Evolutionary conservation across 108 stramenopile species (phyloP).

Genomic region (Pseudonitzschia pungens): DNA sequence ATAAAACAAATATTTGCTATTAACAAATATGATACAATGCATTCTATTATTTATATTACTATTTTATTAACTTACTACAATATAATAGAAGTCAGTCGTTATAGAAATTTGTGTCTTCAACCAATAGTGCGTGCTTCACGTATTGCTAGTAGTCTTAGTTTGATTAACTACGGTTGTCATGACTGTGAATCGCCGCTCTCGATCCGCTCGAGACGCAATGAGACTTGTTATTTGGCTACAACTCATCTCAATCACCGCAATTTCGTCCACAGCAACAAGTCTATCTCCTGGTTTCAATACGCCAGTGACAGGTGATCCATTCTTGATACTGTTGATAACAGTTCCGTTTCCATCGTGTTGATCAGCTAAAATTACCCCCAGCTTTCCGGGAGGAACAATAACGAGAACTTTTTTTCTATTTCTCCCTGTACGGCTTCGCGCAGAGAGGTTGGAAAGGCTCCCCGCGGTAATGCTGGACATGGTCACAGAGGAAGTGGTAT

Average conservation of each 20-base stretch:
- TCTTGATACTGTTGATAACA: constrained; percentile 41
- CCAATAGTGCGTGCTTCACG: neutral
- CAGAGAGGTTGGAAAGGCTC: constrained; percentile 20
- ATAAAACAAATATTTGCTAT: neutral
- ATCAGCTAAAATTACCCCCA: constrained; percentile 73
- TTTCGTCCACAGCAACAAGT: constrained; percentile 48
- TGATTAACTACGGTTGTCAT: constrained; percentile 27
- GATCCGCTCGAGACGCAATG: constrained; percentile 42
- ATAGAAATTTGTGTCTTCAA: too few relatives aligned
- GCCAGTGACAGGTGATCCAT: constrained; percentile 27
- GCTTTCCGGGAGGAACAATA: constrained; percentile 63
- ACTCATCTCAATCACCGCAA: constrained; percentile 57
- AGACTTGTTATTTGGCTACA: constrained; percentile 63
- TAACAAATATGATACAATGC: neutral
- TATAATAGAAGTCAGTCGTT: too few relatives aligned
- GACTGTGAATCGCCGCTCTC: constrained; percentile 50
- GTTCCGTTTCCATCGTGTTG: constrained; percentile 52
- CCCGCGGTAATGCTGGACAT: constrained; percentile 27
- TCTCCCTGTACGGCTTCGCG: constrained; percentile 11
- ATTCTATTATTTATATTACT: too few relatives aligned
- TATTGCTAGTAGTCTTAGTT: constrained; percentile 2
- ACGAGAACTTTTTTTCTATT: constrained; percentile 25
- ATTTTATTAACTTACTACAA: too few relatives aligned
- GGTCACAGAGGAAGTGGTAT: constrained; percentile 20
- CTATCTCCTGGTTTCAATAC: constrained; percentile 45